These are phyloP conservation scores for Euphorbia schlechtendalii DNA, from an alignment of 441 rosid genomes.

Conservation along the genomic window DNA sequence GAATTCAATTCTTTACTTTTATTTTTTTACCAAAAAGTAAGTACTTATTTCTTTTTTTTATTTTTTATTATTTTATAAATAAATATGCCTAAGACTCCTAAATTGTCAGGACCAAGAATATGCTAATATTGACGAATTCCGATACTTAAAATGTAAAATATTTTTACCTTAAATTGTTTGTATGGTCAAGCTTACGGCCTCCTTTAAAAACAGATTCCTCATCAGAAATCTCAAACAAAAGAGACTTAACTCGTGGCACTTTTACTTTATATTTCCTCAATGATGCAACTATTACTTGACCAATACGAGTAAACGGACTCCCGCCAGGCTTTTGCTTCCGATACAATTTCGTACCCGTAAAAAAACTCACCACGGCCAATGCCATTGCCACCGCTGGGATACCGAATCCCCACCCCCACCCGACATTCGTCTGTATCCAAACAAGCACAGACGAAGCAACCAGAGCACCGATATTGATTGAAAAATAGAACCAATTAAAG, in stretches of 20 bases:
- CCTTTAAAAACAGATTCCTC: slow-evolving; percentile 49
- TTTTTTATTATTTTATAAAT: too few species aligned
- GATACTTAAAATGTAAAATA: neutral
- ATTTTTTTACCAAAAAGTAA: too few species aligned
- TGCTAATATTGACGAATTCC: too few species aligned
- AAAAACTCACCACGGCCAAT: slow-evolving; percentile 67
- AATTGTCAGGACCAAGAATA: too few species aligned
- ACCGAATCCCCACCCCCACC: slow-evolving; percentile 97
- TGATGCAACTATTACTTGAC: slow-evolving; percentile 68
- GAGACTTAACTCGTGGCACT: slow-evolving; percentile 41
- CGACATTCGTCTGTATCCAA: slow-evolving; percentile 87
- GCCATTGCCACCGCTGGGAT: slow-evolving; percentile 83
- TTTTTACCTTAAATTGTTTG: slow-evolving; percentile 41
- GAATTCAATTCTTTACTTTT: too few species aligned
- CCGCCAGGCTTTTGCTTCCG: slow-evolving; percentile 75
- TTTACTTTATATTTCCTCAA: slow-evolving; percentile 37
- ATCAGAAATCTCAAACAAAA: slow-evolving; percentile 48
- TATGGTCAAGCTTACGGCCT: slow-evolving; percentile 74
- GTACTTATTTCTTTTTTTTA: too few species aligned
- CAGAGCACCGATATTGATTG: slow-evolving; percentile 81
- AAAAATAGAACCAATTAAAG: slow-evolving; percentile 91
- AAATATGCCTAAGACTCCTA: too few species aligned
- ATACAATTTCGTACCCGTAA: slow-evolving; percentile 58
- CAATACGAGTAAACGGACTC: slow-evolving; percentile 67
- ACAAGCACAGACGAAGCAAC: slow-evolving; percentile 77